Base-by-base conservation (phyloP, 2,329 filamentous ascomycete species). In the Colletotrichum tamarilloi region DNA sequence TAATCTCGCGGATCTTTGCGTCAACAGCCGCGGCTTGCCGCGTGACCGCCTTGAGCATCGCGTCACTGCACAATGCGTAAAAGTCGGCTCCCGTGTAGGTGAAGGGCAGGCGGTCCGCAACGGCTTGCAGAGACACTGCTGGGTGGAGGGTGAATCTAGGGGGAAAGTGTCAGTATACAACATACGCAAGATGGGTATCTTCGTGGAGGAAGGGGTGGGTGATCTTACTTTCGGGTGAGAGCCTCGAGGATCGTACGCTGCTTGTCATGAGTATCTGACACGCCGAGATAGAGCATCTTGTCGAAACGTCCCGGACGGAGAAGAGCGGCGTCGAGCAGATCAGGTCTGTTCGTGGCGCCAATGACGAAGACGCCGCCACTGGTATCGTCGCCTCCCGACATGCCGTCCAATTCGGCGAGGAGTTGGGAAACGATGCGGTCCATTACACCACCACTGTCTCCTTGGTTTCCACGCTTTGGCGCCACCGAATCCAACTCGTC, bases 21-120 rank as follows among this genome's bases (percentile, higher is more conserved):
- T 99, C 97, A 2, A 98, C 95, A 2, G 90, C 87, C 1, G 91
- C 89, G 2, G 97, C 95, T 80, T 97, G 94, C 5, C 97, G 92
- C 3, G 97, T 99, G 72, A 99, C 96, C 24, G 97, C 97, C 82
- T 99, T 98, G 77, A 99, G 92, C 97, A 99, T 99, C 64, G 97
- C 95, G 82, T 99, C 97, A 56, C 95, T 98, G 85, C 96, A 98
- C 24, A 99, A 89, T 1, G 97, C 97, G 83, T 99, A 99, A 80
- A 99, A 92, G 84, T 99, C 97, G 75, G 97, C 97, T 79, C 97
- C 97, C 0, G 97, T 99, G 84, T 98, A 99, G 3, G 96, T 98
- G 81, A 98, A 97, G 0, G 97, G 97, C 4, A 99, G 89, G 12
- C 88, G 88, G 64, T 93, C 88, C 4, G 96, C 93, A 59, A 99